Conservation (phyloP, 2,329 filamentous ascomycete genomes). For the Neonectria ditissima region DNA sequence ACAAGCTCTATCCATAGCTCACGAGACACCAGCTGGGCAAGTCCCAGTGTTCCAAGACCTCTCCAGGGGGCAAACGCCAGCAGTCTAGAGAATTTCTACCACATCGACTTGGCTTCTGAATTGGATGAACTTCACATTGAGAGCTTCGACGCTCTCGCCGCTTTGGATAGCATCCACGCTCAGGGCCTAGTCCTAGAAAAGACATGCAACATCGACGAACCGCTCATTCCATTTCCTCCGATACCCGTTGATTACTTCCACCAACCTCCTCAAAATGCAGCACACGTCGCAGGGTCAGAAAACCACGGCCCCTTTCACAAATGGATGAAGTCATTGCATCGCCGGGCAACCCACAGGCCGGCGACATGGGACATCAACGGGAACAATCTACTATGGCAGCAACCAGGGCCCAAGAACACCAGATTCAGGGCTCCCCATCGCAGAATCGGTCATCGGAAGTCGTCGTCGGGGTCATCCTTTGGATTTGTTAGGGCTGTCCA, state of each 20-base stretch:
- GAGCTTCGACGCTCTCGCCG: slow-evolving; percentile 50
- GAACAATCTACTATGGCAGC: slow-evolving; percentile 21
- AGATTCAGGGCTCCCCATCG: slow-evolving; percentile 21
- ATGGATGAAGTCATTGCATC: slow-evolving; percentile 79
- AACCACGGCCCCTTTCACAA: slow-evolving; percentile 70
- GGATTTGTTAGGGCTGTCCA: slow-evolving; percentile 84
- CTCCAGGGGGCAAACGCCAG: slow-evolving; percentile 7
- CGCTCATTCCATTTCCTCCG: slow-evolving; percentile 36
- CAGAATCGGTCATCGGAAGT: slow-evolving; percentile 60
- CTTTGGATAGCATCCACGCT: slow-evolving; percentile 53
- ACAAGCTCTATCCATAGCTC: slow-evolving; percentile 54
- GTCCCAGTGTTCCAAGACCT: slow-evolving; percentile 31
- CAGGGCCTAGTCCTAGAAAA: slow-evolving; percentile 18
- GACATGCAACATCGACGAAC: neutral
- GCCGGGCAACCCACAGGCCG: slow-evolving; percentile 60
- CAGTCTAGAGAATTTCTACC: slow-evolving; percentile 40
- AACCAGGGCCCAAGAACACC: slow-evolving; percentile 10
- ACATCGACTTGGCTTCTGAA: slow-evolving; percentile 47
- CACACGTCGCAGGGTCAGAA: slow-evolving; percentile 26
- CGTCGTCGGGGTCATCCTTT: slow-evolving; percentile 80
- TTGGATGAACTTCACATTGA: slow-evolving; percentile 43
- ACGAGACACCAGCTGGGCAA: slow-evolving; percentile 54
- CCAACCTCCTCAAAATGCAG: slow-evolving; percentile 23
- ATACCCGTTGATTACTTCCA: slow-evolving; percentile 43
- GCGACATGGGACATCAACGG: slow-evolving; percentile 12